Conservation (phyloP, 73 alveolate genomes). For the Paramecium sonneborni region DNA sequence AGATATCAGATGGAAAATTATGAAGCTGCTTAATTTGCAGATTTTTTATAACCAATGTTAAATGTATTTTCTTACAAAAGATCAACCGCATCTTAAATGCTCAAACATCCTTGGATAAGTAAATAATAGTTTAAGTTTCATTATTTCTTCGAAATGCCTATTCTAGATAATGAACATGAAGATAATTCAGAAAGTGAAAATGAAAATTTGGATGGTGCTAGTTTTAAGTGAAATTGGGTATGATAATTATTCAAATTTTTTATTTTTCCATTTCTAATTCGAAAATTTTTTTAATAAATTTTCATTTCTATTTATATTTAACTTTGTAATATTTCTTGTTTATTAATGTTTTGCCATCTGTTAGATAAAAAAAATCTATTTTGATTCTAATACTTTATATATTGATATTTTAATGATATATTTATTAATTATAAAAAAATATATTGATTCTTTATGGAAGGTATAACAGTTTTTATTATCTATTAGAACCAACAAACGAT, state of each 20-base stretch:
- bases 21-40: conserved; percentile 13
- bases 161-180: background rate
- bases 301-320: too few relatives aligned
- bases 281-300: too few relatives aligned
- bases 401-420: background rate
- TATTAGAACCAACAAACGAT: background rate
- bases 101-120: conserved; percentile 26
- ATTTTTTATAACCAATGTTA: conserved; percentile 17
- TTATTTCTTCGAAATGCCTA: background rate
- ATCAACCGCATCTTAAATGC: conserved; percentile 26
- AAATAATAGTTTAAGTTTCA: background rate
- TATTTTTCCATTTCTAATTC: too few relatives aligned
- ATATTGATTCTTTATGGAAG: background rate
- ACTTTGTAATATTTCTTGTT: too few relatives aligned
- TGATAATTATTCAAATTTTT: background rate
- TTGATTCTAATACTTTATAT: background rate
- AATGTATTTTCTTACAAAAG: conserved; percentile 4
- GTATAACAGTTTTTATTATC: background rate
- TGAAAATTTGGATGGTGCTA: background rate
- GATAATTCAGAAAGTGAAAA: background rate
- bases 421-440: background rate
- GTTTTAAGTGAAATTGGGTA: background rate
- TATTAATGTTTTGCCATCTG: too few relatives aligned
- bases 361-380: background rate
- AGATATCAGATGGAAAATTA: conserved; percentile 5